These are phyloP conservation scores for Flaveria floridana DNA, from an alignment of 140 eudicot genomes.

Conservation along the genomic window DNA sequence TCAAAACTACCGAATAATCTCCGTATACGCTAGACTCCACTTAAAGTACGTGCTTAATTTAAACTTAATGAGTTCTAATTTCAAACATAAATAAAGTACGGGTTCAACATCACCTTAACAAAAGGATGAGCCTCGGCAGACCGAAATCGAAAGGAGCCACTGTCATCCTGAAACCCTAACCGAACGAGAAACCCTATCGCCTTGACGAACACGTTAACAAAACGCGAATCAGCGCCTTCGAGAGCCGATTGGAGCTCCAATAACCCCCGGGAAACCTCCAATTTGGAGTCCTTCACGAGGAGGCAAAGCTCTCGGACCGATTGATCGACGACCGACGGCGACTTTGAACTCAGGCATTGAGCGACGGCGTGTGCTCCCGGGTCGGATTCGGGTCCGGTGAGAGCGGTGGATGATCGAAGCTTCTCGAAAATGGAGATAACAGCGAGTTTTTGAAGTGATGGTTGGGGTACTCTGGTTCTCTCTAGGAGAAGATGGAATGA, in stretches of 20 bases:
- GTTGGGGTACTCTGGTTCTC: constrained; percentile 72
- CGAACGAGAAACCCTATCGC: constrained; percentile 63
- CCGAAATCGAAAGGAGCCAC: constrained; percentile 31
- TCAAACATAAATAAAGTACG: not conserved
- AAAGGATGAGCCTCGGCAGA: constrained; percentile 66
- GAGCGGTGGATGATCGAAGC: constrained; percentile 52
- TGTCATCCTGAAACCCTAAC: constrained; percentile 45
- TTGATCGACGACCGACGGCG: too few species aligned
- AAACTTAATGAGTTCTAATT: not conserved
- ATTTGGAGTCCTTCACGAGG: too few species aligned
- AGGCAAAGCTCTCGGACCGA: too few species aligned
- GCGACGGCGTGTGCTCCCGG: constrained; percentile 55
- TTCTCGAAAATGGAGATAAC: constrained; percentile 70
- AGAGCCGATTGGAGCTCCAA: constrained; percentile 76
- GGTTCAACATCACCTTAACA: constrained; percentile 52
- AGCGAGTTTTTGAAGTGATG: constrained; percentile 75
- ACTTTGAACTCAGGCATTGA: constrained; percentile 46
- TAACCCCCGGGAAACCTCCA: constrained; percentile 1
- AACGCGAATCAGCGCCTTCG: constrained; percentile 56
- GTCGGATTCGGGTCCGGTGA: constrained; percentile 41
- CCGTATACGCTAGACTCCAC: not conserved
- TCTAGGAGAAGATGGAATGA: constrained; percentile 47
- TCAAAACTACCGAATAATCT: not conserved
- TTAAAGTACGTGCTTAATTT: constrained; percentile 8
- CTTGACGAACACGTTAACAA: constrained; percentile 57